phyloP scores from a whole-genome alignment of 2,329 filamentous ascomycete species.

The Microcyclospora tardicrescens region DNA sequence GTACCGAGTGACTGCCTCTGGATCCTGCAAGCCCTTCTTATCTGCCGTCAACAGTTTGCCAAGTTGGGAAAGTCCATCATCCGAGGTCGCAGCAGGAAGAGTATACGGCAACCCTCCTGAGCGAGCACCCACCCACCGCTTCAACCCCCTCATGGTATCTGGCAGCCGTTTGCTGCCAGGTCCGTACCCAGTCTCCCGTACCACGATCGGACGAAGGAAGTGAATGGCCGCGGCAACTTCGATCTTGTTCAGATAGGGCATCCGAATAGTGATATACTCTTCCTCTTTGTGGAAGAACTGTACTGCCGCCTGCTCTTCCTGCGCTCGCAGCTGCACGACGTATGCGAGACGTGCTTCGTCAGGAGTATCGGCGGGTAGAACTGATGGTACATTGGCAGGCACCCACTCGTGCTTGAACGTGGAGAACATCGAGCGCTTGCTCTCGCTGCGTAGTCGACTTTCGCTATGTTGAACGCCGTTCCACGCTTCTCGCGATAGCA shows the following conservation, averaged over 20 bases:
- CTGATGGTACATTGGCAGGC: slow-evolving; percentile 33
- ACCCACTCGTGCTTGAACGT: slow-evolving; percentile 52
- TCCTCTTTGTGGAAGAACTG: slow-evolving; percentile 15
- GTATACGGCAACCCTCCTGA: background rate
- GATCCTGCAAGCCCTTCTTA: slow-evolving; percentile 5
- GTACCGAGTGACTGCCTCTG: slow-evolving; percentile 8
- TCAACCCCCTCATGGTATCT: slow-evolving; percentile 19
- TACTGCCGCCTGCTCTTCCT: slow-evolving; percentile 43
- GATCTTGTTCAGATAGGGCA: slow-evolving; percentile 9
- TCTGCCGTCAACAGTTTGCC: slow-evolving; percentile 7
- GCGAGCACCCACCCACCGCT: slow-evolving; percentile 12
- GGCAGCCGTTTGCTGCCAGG: slow-evolving; percentile 9
- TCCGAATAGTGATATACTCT: slow-evolving; percentile 10
- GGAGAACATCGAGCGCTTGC: slow-evolving; percentile 43
- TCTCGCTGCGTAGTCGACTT: slow-evolving; percentile 46
- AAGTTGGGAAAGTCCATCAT: slow-evolving; percentile 7
- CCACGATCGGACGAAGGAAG: slow-evolving; percentile 12
- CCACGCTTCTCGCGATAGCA: slow-evolving; percentile 40
- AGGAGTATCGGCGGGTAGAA: slow-evolving; percentile 6
- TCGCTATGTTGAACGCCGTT: slow-evolving; percentile 23
- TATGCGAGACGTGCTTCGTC: background rate
- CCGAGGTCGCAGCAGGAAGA: background rate
- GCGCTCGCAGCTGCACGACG: slow-evolving; percentile 26
- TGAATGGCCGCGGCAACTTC: slow-evolving; percentile 11
- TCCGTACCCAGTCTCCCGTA: slow-evolving; percentile 4